These are phyloP conservation scores for Verticillium nubilum DNA, from an alignment of 2,329 filamentous ascomycete species.

Conservation along the genomic window DNA sequence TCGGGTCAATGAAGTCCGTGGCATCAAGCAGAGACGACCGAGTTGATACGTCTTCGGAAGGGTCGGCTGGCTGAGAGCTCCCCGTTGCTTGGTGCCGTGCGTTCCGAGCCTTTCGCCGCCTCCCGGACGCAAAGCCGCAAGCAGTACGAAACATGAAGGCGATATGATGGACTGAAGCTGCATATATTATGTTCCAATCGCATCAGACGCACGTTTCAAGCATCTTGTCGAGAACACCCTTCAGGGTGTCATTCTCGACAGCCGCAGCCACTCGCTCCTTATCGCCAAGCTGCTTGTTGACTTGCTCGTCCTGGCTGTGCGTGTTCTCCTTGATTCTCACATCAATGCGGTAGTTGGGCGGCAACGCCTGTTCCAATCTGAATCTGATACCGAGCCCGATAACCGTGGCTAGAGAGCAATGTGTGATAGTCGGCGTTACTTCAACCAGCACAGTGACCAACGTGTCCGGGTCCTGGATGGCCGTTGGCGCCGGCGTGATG, in stretches of 20 bases:
- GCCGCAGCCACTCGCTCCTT: slow-evolving; percentile 96
- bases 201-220: slow-evolving; percentile 69
- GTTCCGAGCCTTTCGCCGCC: no score
- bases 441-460: slow-evolving; percentile 75
- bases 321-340: slow-evolving; percentile 93
- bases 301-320: slow-evolving; percentile 91
- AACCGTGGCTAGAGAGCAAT: slow-evolving; percentile 93
- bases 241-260: slow-evolving; percentile 86
- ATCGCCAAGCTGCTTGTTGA: slow-evolving; percentile 94
- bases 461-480: slow-evolving; percentile 44
- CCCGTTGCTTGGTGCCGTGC: not conserved
- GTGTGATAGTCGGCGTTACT: slow-evolving; percentile 93
- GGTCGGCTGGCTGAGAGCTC: not conserved
- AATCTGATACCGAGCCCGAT: slow-evolving; percentile 92
- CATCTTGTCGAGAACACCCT: slow-evolving; percentile 89
- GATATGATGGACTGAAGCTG: not conserved
- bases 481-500: slow-evolving; percentile 63
- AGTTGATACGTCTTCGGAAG: not conserved
- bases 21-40: not conserved
- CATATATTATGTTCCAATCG: not conserved
- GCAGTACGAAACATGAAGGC: not conserved
- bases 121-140: no score
- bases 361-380: slow-evolving; percentile 82
- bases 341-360: slow-evolving; percentile 86
- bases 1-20: not conserved